These are phyloP conservation scores for Carex arenaria DNA, from an alignment of 202 grass and related monocot species.

Conservation along the genomic window DNA sequence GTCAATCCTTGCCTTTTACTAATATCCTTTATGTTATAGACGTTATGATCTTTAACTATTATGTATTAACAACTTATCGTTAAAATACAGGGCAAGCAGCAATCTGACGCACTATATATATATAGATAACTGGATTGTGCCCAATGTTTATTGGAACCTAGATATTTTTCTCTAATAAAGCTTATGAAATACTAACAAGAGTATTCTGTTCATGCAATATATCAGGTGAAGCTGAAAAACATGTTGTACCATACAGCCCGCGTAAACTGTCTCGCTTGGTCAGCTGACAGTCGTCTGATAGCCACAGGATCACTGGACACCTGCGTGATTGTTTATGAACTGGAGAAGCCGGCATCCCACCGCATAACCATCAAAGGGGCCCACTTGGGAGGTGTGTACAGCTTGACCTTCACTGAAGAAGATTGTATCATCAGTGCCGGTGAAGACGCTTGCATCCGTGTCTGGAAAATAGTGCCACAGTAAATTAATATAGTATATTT, in stretches of 20 bases:
- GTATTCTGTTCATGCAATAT: not conserved
- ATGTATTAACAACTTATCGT: too few relatives aligned
- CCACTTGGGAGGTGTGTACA: constrained; percentile 92
- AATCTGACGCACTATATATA: not conserved
- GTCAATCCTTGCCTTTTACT: not conserved
- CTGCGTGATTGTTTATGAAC: constrained; percentile 76
- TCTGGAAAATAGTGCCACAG: constrained; percentile 72
- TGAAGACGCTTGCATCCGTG: constrained; percentile 85
- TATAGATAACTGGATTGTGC: too few relatives aligned
- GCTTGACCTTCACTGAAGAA: constrained; percentile 61
- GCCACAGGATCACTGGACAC: constrained; percentile 92
- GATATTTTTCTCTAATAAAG: not conserved
- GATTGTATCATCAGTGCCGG: constrained; percentile 62
- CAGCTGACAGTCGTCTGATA: constrained; percentile 68
- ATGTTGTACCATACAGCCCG: constrained; percentile 95
- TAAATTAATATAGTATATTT: constrained; percentile 26
- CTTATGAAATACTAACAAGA: not conserved
- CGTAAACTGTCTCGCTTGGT: constrained; percentile 86
- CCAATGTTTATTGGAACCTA: not conserved
- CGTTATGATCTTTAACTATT: too few relatives aligned
- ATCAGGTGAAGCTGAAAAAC: constrained; percentile 90
- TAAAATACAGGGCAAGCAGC: too few relatives aligned
- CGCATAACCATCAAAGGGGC: constrained; percentile 85
- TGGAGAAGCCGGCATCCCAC: constrained; percentile 64
- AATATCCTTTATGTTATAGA: too few relatives aligned